Base-by-base conservation (phyloP, 2,329 filamentous ascomycete genomes). In the Anthostomella pinea region DNA sequence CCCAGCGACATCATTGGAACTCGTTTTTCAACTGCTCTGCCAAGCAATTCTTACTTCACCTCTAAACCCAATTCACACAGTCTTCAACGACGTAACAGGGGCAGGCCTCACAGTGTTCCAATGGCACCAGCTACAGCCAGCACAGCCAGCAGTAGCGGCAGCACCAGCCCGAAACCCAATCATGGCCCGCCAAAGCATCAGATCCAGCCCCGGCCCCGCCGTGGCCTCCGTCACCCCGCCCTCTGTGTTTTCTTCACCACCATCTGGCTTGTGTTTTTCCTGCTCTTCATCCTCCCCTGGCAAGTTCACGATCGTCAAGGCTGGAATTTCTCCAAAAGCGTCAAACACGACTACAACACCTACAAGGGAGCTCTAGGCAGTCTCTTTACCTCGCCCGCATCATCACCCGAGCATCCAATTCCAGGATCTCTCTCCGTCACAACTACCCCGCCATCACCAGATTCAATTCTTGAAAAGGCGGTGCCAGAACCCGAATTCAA, bases 221-320 rank as follows among this genome's bases (percentile, higher is more conserved):
- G 46, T 38, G 35, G 27, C 17, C 38, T 36, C 46, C 49, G 46
- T 43, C 55, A 57, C 57, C 57, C 56, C 56, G 48, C 54, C 46
- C 45, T 57, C 42, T 53, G 48, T 48, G 41, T 57, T 57, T 58
- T 59, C 49, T 57, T 56, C 50, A 52, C 48, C 45, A 46, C 48
- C 38, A 30, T 48, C 23, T 50, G 51, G 38, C 43, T 55, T 33
- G 31, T 53, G 23, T 52, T 59, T 56, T 53, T 58, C 44, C 36
- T 58, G 20, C 36, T 60, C 38, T 51, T 58, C 39, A 45, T 59
- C 33, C 46, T 52, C 20, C 49, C 53, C 50, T 56, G 54, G 53
- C 45, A 56, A 44, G 39, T 48, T 36, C 39, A 49, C 44, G 41
- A 54, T 48, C 53, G 53, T 47, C 51, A 49, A 43, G 46, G 47